Conservation (phyloP, 2,329 filamentous ascomycete species). For the Phyllosticta paracitricarpa region DNA sequence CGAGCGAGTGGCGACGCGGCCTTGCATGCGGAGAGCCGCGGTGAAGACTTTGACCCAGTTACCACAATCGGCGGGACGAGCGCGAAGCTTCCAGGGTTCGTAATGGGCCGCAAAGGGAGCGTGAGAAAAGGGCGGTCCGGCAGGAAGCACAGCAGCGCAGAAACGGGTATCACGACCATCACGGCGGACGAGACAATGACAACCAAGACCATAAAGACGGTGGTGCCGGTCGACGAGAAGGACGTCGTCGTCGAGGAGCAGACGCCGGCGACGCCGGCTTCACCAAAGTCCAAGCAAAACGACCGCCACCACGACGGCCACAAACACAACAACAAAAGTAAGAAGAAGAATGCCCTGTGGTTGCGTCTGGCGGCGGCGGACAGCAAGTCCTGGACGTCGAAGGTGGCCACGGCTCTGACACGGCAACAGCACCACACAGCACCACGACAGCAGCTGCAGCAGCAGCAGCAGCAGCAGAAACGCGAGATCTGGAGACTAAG, state of each 20-base stretch:
- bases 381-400: neutral
- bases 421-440: neutral
- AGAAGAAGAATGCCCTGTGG: neutral
- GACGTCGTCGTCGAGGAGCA: neutral
- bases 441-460: too few relatives aligned
- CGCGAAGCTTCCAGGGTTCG: neutral
- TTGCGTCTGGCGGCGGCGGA: neutral
- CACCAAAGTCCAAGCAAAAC: neutral
- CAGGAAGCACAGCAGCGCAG: neutral
- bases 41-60: neutral
- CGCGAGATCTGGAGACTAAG: neutral
- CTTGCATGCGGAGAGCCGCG: neutral
- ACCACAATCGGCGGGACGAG: neutral
- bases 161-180: neutral
- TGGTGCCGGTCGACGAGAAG: neutral
- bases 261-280: neutral
- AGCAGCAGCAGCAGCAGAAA: neutral
- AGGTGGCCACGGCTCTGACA: neutral
- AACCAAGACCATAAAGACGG: neutral
- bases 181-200: neutral
- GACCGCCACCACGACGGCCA: neutral
- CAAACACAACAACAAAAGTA: neutral
- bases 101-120: neutral
- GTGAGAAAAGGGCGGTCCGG: neutral
- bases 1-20: neutral